Evolutionary conservation across 331 rosid species (phyloP), one percentile per base, ranked within the genome.

Genomic region (Telfairia occidentalis): DNA sequence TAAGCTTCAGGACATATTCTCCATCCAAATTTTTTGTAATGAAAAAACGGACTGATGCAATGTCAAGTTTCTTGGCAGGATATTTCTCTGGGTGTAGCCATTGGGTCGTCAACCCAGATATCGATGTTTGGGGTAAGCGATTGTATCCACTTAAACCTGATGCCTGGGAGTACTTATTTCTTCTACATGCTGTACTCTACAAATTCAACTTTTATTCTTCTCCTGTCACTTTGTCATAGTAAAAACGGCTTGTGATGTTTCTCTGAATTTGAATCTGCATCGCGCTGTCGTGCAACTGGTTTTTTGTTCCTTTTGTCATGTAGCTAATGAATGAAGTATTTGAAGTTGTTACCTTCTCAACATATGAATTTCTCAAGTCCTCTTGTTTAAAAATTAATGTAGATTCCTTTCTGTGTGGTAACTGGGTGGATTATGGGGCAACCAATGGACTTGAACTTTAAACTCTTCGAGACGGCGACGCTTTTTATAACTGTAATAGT

Each of bases 51-150:
- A 75, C 64, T 58, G 19, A 79, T 34, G 30, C 55, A 4, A 77
- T 34, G 15, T 37, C 55, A 34, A 37, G 57, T 71, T 74, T 81
- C 19, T 79, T 69, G 54, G 55, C 85, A 92, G 97, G 97, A 92
- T 64, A 84, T 90, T 65, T 84, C 96, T 69, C 60, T 84, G 77
- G 96, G 95, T 82, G 92, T 92, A 77, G 96, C 96, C 73, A 87
- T 92, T n/a, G 95, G 96, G 0, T 90, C 96, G 26, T 88, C 92
- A 28, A 90, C 96, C 0, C 97, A 92, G 75, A 92, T 92, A 69
- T 86, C 96, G 3, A 87, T 90, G 91, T 88, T 92, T 45, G 89
- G 86, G 90, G 97, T 92, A 78, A 82, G 88, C 77, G 26, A 40
- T 10, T 15, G 21, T 64, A 16, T 7, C 37, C 65, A 73, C 35